Evolutionary conservation across 2,329 filamentous ascomycete species (phyloP).

Genomic region (Alternaria atra): DNA sequence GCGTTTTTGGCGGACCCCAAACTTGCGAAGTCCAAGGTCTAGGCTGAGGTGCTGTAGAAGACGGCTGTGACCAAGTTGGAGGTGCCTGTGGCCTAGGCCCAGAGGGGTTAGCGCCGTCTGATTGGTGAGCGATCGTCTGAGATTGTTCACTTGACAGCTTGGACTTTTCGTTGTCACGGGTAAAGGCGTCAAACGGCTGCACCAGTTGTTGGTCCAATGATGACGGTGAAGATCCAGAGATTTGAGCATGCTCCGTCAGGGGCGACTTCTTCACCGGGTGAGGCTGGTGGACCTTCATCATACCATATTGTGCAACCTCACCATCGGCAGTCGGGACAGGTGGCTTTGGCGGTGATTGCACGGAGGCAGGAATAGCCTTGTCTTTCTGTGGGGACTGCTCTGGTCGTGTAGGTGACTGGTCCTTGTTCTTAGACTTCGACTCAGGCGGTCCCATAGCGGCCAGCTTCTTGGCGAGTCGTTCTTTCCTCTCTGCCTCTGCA

Average conservation of each 20-base stretch:
- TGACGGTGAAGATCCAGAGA: constrained; percentile 24
- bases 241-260: constrained; percentile 25
- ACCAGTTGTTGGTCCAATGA: constrained; percentile 28
- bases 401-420: constrained; percentile 48
- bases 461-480: constrained; percentile 76
- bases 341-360: constrained; percentile 63
- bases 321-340: constrained; percentile 66
- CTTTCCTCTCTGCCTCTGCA: constrained; percentile 76
- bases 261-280: constrained; percentile 57
- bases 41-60: constrained; percentile 35
- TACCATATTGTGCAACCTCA: constrained; percentile 67
- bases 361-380: constrained; percentile 46
- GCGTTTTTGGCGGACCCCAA: constrained; percentile 75
- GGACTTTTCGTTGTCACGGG: constrained; percentile 31
- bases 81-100: constrained; percentile 38
- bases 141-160: constrained; percentile 27
- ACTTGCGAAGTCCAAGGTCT: constrained; percentile 63
- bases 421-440: constrained; percentile 47
- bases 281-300: constrained; percentile 69
- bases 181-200: constrained; percentile 29
- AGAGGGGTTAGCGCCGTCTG: constrained; percentile 26
- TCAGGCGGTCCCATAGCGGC: constrained; percentile 70
- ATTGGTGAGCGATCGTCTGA: constrained; percentile 26
- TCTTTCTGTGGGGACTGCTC: constrained; percentile 57
- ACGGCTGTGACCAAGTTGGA: constrained; percentile 41